Conservation (phyloP, 768 basidiomycete genomes). For the Butyriboletus loyo region DNA sequence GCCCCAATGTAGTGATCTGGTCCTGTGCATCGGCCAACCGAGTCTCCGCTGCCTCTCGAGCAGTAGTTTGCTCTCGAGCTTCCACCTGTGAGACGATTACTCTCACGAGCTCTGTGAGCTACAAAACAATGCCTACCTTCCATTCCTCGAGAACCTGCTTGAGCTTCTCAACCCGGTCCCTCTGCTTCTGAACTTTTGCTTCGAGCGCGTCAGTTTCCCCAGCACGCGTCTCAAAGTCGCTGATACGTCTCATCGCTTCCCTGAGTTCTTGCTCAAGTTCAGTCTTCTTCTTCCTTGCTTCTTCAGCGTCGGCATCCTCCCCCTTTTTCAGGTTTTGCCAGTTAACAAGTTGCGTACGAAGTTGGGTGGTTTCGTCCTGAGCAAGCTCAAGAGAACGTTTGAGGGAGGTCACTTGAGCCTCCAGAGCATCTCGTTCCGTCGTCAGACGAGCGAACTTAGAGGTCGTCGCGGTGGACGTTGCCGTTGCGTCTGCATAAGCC, state of each 20-base stretch:
- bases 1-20: slow-evolving; percentile 29
- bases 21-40: slow-evolving; percentile 34
- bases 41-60: slow-evolving; percentile 34
- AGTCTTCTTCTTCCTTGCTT: slow-evolving; percentile 49
- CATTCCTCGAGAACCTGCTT: slow-evolving; percentile 42
- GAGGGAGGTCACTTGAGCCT: slow-evolving; percentile 51
- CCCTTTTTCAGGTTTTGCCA: slow-evolving; percentile 68
- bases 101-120: background rate
- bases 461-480: slow-evolving; percentile 42
- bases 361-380: slow-evolving; percentile 50
- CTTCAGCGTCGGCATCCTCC: slow-evolving; percentile 57
- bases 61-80: slow-evolving; percentile 35
- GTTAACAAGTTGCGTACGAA: slow-evolving; percentile 62
- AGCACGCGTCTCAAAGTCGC: slow-evolving; percentile 27
- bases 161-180: slow-evolving; percentile 39
- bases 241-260: slow-evolving; percentile 39
- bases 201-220: slow-evolving; percentile 30
- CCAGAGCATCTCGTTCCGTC: slow-evolving; percentile 57
- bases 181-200: slow-evolving; percentile 42
- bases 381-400: slow-evolving; percentile 56
- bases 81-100: slow-evolving; percentile 33
- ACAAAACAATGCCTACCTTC: slow-evolving; percentile 37
- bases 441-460: slow-evolving; percentile 56
- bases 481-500: slow-evolving; percentile 48
- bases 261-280: slow-evolving; percentile 55